phyloP scores from a whole-genome alignment of 768 basidiomycete genomes.

The Termitomyces sp. region DNA sequence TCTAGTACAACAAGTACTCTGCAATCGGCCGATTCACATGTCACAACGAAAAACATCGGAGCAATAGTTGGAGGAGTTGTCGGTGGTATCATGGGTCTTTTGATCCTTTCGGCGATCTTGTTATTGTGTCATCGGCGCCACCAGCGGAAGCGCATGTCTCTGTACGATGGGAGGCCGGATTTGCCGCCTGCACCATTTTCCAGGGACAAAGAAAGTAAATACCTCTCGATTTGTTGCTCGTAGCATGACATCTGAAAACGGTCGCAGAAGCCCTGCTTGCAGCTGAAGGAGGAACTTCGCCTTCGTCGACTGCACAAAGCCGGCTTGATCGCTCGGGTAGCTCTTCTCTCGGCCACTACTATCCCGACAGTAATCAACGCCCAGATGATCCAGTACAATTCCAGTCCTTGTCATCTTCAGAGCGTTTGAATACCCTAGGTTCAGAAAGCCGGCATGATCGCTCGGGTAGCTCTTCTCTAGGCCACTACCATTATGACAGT shows the following conservation, averaged over 20 bases:
- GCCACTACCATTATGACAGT: neutral
- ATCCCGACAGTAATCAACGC: neutral
- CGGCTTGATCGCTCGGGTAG: neutral
- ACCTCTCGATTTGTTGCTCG: neutral
- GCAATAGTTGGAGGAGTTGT: conserved; percentile 1
- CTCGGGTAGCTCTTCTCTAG: neutral
- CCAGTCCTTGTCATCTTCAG: neutral
- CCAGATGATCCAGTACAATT: neutral
- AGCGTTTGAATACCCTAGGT: too few species aligned
- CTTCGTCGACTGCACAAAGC: neutral
- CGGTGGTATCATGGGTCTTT: neutral
- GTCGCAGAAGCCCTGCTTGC: neutral
- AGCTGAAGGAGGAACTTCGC: neutral
- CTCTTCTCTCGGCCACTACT: neutral
- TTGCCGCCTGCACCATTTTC: neutral
- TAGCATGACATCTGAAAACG: neutral
- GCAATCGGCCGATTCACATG: neutral
- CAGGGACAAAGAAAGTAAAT: neutral
- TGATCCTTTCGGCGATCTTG: neutral
- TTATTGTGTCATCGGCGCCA: neutral
- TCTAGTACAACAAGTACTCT: neutral
- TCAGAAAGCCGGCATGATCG: neutral
- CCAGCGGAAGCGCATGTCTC: neutral
- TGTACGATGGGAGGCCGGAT: neutral
- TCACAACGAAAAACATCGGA: neutral